Base-by-base conservation (phyloP, 176 grass and related monocot species). In the Stipa capillata region DNA sequence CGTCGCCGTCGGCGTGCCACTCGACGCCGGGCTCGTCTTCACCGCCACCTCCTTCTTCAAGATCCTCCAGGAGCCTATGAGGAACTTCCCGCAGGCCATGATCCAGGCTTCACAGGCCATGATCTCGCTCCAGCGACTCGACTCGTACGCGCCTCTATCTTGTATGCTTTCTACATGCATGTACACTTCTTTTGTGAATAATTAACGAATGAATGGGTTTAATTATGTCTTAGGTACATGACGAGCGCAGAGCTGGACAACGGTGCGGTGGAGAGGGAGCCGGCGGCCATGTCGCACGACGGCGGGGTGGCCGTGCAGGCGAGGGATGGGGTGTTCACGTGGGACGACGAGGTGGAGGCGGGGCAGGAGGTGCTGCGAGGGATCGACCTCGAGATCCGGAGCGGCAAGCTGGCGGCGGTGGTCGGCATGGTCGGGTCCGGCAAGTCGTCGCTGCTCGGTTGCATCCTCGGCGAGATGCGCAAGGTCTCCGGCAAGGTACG, bases 11-110 rank as follows among this genome's bases (percentile, higher is more conserved):
- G 89, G 89, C 0, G 80, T 85, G 35, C 60, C 0, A 4, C 87
- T 97, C 14, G 87, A 94, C 65, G 91, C 91, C 13, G 94, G 94
- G 0, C 82, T 97, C 32, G 94, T 97, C 13, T 97, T 97, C 87
- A 97, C 94, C 12, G 91, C 94, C 12, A 97, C 89, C 0, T 88
- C 94, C 0, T 85, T 97, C 73, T 90, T 97, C 55, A 93, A 81
- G 78, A 90, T 97, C 8, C 76, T 97, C 7, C 87, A 97, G 81
- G 94, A 97, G 80, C 94, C 94, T 10, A 92, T 97, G 91, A 28
- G 85, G 23, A 94, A 90, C 74, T 97, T 97, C 49, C 94, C 94
- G 0, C 94, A 94, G 84, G 82, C 94, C 1, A 79, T 97, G 74
- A 97, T 94, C 84, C 87, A 91, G 64, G 91, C 76, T 15, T 94